Evolutionary conservation across 108 stramenopile species (phyloP), one percentile per base, ranked within the genome.

Genomic region (Cyclotella baltica): DNA sequence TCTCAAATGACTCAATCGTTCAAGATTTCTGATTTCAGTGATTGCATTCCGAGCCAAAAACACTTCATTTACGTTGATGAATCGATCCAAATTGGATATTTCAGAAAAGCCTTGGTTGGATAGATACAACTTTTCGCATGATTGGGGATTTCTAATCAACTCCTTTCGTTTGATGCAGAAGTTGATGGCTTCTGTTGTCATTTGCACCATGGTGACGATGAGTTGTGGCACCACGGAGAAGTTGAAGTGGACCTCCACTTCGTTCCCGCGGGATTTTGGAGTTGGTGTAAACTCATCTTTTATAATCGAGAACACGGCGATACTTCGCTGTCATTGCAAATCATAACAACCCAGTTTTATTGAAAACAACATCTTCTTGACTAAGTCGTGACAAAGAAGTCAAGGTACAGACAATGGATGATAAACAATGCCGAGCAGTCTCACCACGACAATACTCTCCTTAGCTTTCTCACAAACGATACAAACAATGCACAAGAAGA

Each of bases 51-150:
- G 88, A 57, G 92, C 90, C 20, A 94, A 80, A 84, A 87, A 92
- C 15, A 94, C 63, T 2, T 62, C 85, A 56, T 83, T 87, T 16
- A 92, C 80, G 25, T 87, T 83, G 2, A 88, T 91, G 83, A 88
- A 94, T 43, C 66, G 81, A 9, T 92, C 92, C 2, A 94, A 66
- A 29, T 88, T 92, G n/a, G 83, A 31, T 28, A 94, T 86, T 34
- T 75, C 55, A 0, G 65, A 51, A 52, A 92, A 90, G 19, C 94
- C 88, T 81, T 91, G 87, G 75, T 90, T 85, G 81, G 91, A 86
- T 43, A 93, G 76, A 65, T 93, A 93, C 33, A 95, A 59, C 62
- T 87, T 90, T 29, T 93, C 88, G 64, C 91, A 92, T 23, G 92
- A 67, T 19, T 53, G 27, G 19, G 94, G 89, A 19, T 89, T 88